Base-by-base conservation (phyloP, 179 eudicot species). In the Silene noctiflora region DNA sequence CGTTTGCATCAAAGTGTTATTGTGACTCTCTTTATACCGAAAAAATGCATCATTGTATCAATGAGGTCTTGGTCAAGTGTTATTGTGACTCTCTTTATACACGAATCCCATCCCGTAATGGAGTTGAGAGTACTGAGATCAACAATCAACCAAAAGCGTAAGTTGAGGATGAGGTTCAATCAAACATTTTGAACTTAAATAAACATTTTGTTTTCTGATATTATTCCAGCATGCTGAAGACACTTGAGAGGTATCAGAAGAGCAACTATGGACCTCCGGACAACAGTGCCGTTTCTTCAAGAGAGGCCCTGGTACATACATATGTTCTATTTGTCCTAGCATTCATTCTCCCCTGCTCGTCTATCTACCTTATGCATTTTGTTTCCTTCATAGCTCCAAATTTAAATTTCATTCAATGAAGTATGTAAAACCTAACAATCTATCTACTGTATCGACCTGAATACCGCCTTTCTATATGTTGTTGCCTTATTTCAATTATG, bases 251-350 rank as follows among this genome's bases (percentile, higher is more conserved):
- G 89, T 94, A 94, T 80, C 94, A 92, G 74, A 94, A 92, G 83
- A 86, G 93, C 87, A 94, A 92, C 90, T 92, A 88, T 78, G 98
- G 94, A 75, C 90, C 96, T 63, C 98, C 98, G 4, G 98, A 90
- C 68, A 73, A 88, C 77, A 76, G 88, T 55, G 89, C 86, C 20
- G 86, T 89, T 24, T 92, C 97, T 33, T 29, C 96, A 35, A 89
- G 91, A 71, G 96, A 91, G 79, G 94, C 96, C 69, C 87, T 92
- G 94, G 98, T 92, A 85, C 77, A 27, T 27, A 1, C 29, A 27
- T 27, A 1, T 27, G 1, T 31, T 31, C 35, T 31, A 31, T 31
- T 31, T 31, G 35, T 31, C 35, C 35, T 33, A 33, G 5, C 33
- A 29, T 29, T 29, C 33, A 29, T 29, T 29, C 33, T 29, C 33